Percentiles rank a stretch among this genome's conserved stretches.
phyloP scores from a whole-genome alignment of 257 asterid genomes.

The Scutellaria barbata region DNA sequence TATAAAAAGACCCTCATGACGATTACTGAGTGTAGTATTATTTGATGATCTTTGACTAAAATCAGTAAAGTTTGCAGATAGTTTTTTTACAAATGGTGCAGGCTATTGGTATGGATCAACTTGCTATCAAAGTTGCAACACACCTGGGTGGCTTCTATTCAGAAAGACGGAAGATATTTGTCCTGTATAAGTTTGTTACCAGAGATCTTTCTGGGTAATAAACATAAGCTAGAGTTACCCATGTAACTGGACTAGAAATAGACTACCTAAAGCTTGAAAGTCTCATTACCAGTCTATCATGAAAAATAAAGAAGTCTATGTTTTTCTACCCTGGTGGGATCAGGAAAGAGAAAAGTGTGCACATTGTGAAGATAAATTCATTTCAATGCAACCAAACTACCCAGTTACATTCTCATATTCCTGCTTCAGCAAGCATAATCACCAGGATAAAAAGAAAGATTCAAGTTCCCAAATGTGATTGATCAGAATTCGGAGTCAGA shows the following conservation, averaged over 20 bases:
- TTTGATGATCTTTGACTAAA: not conserved
- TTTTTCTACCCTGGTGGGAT: not conserved
- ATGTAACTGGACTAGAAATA: not conserved
- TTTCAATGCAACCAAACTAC: constrained; percentile 7
- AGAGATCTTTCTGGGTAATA: not conserved
- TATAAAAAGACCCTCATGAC: not conserved
- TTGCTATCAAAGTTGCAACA: not conserved
- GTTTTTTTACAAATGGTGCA: not conserved
- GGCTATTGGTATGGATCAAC: not conserved
- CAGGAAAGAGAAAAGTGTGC: not conserved
- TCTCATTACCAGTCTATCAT: not conserved
- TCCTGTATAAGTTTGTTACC: not conserved
- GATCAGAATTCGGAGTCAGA: not conserved
- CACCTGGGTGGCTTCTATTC: not conserved
- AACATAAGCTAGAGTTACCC: not conserved
- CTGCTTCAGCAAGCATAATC: constrained; percentile 1
- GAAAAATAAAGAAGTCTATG: not conserved
- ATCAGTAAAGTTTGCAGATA: constrained; percentile 14
- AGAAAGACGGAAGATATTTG: constrained; percentile 3
- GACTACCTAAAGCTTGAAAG: not conserved
- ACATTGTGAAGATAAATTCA: constrained; percentile 5
- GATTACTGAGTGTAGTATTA: not conserved
- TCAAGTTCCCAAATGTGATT: not conserved
- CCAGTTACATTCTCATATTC: not conserved
- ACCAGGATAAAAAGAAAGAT: not conserved